Evolutionary conservation across 1,284 basidiomycete species (phyloP).

Genomic region (Wolfiporia cocos): DNA sequence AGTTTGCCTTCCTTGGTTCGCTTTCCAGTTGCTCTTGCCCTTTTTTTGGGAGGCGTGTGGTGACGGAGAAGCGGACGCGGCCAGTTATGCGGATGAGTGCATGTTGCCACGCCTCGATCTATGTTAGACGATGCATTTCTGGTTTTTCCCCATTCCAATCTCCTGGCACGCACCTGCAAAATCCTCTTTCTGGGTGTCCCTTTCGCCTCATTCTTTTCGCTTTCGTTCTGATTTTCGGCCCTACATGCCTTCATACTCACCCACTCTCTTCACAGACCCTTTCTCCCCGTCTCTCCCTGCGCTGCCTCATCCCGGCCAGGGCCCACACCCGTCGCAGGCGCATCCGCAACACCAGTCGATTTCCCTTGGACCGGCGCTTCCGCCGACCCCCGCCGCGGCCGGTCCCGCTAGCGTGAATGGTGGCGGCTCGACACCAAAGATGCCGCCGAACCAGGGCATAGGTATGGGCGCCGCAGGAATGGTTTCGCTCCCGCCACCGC

Average conservation of each 20-base stretch:
- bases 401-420: conserved; percentile 7
- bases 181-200: conserved; percentile 1
- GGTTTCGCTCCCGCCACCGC: conserved; percentile 12
- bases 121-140: no score
- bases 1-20: conserved; percentile 2
- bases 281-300: conserved; percentile 17
- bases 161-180: neutral
- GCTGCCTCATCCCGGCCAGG: conserved; percentile 5
- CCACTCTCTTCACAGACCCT: conserved; percentile 10
- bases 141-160: no score
- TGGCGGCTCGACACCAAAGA: conserved; percentile 14
- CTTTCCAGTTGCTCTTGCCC: no score
- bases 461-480: no score
- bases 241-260: neutral
- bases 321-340: conserved; percentile 6
- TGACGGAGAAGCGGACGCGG: no score
- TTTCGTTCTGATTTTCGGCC: neutral
- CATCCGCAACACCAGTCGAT: conserved; percentile 20
- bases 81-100: no score
- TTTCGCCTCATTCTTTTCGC: neutral
- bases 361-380: conserved; percentile 16
- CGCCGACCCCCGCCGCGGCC: conserved; percentile 11
- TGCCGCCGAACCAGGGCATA: conserved; percentile 18
- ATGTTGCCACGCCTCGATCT: no score
- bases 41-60: no score